Conservation (phyloP, 768 basidiomycete species). For the Mycena epipterygia region DNA sequence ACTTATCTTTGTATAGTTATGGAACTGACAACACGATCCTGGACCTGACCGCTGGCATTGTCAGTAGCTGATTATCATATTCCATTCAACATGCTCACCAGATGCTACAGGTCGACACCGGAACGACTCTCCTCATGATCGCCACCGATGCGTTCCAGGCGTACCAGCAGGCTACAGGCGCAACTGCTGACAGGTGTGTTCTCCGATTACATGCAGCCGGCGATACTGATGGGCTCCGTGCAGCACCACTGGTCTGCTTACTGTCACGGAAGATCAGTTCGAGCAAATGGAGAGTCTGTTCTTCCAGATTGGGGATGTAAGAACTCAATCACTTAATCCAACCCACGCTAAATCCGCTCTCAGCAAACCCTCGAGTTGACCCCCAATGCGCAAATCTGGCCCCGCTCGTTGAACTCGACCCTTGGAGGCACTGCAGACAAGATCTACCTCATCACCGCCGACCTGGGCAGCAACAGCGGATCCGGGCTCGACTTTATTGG, state of each 20-base stretch:
- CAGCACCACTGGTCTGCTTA: slow-evolving; percentile 69
- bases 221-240: neutral
- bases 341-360: too few species aligned
- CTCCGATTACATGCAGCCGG: neutral
- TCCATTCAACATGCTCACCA: neutral
- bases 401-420: slow-evolving; percentile 66
- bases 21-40: slow-evolving; percentile 48
- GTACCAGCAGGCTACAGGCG: slow-evolving; percentile 69
- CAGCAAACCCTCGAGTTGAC: slow-evolving; percentile 68
- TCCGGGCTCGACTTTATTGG: slow-evolving; percentile 77
- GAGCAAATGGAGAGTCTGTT: slow-evolving; percentile 62
- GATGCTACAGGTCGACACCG: slow-evolving; percentile 55
- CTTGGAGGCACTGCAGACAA: slow-evolving; percentile 65
- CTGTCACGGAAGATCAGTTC: slow-evolving; percentile 64
- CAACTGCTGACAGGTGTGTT: slow-evolving; percentile 61
- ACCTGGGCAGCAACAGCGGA: slow-evolving; percentile 64
- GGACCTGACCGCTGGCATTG: slow-evolving; percentile 59
- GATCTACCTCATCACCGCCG: slow-evolving; percentile 71
- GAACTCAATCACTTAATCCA: too few species aligned
- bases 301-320: slow-evolving; percentile 64
- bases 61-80: slow-evolving; percentile 45
- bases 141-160: slow-evolving; percentile 71
- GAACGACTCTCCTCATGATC: slow-evolving; percentile 67
- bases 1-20: slow-evolving; percentile 19
- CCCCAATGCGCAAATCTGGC: slow-evolving; percentile 80